Evolutionary conservation across 768 basidiomycete genomes (phyloP), one percentile per base, ranked within the genome.

Genomic region (Agaricus subrufescens): DNA sequence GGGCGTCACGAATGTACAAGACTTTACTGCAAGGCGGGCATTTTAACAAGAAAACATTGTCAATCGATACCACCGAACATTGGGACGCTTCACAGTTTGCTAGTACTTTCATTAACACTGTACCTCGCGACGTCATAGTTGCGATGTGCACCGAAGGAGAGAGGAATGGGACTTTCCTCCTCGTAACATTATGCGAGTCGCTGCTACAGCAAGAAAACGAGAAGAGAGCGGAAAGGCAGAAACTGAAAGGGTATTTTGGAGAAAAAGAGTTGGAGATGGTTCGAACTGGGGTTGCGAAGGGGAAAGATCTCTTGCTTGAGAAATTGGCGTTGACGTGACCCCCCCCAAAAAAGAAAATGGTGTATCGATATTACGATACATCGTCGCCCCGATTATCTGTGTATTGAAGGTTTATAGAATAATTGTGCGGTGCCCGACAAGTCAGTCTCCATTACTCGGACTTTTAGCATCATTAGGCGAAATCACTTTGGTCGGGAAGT

Each of bases 21-120:
- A 85, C 84, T 5, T 82, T 97, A 5, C 77, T 97, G 1, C 92
- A 95, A 66, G 94, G 94, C 4, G 94, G 94, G 0, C 93, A 95
- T 66, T 97, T 85, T 70, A 85, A 83, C 58, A 86, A 84, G 31
- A 67, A 78, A 0, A 79, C 83, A 2, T 76, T 77, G 23, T 59
- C 77, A 2, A 73, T 95, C 38, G 78, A 80, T 2, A 62, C 78
- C 2, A 61, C 68, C 1, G 40, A 58, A 0, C 60, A 64, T 10
- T 93, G 86, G 77, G 82, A 85, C 19, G 72, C 86, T 0, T 65
- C 69, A 1, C 70, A 68, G 1, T 92, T 92, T 59, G 89, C 88
- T 0, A 68, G 70, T 3, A 65, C 70, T 10, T 88, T 91, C 64
- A 69, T 88, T 25, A 66, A 75, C 12, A 61, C 70, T 3, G 80